Percentiles rank a stretch among this genome's conserved stretches.
Conservation (phyloP, 129 eudicot genomes). For the Glebionis coronaria region DNA sequence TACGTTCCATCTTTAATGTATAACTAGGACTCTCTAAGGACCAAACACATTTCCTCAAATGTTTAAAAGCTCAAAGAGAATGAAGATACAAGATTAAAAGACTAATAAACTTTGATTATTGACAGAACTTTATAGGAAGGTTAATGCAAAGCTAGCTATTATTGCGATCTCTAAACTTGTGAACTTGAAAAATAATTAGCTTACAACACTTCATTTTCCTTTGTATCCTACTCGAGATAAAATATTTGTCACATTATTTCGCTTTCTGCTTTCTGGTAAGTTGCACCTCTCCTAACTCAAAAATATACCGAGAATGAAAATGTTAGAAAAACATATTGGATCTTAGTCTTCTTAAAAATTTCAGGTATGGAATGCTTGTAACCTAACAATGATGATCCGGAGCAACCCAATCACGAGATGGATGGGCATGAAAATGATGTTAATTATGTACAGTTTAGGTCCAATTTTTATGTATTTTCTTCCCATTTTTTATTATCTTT, state of each 20-base stretch:
- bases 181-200: not conserved
- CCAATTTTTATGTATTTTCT: slow-evolving; percentile 1
- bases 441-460: slow-evolving; percentile 97
- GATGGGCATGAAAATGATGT: slow-evolving; percentile 99
- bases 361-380: slow-evolving; percentile 97
- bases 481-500: too few species aligned
- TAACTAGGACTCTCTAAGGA: too few species aligned
- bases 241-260: not conserved
- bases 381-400: slow-evolving; percentile 67
- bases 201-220: not conserved
- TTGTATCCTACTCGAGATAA: not conserved
- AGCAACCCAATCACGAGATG: slow-evolving; percentile 91
- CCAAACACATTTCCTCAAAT: not conserved
- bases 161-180: not conserved
- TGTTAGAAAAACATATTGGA: not conserved
- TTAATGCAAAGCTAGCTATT: not conserved
- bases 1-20: too few species aligned
- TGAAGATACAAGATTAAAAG: not conserved
- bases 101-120: not conserved
- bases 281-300: not conserved
- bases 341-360: slow-evolving; percentile 12
- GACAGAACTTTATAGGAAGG: not conserved
- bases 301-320: not conserved
- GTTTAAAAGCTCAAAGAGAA: not conserved
- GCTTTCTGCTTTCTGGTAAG: not conserved